Conservation (phyloP, 1,284 basidiomycete species). For the Peniophora sp. region DNA sequence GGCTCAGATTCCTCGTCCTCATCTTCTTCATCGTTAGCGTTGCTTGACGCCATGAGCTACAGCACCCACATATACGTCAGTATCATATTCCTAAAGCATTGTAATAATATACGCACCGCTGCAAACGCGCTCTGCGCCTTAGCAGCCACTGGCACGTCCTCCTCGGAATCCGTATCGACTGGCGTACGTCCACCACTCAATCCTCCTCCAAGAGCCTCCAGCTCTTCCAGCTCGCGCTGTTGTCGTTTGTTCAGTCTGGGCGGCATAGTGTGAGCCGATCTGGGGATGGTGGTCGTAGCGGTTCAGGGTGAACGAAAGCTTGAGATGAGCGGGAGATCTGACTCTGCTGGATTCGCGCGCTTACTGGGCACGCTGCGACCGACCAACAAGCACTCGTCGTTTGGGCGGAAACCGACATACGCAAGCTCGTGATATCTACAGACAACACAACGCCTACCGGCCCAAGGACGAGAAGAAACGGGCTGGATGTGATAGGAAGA, state of each 20-base stretch:
- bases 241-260: slow-evolving; percentile 78
- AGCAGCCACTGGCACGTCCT: slow-evolving; percentile 18
- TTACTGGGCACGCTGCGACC: too few relatives aligned
- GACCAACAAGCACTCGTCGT: too few relatives aligned
- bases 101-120: background rate
- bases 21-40: slow-evolving; percentile 21
- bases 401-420: too few relatives aligned
- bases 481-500: too few relatives aligned
- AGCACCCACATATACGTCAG: background rate
- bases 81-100: background rate
- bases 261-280: slow-evolving; percentile 53
- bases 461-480: too few relatives aligned
- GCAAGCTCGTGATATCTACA: too few relatives aligned
- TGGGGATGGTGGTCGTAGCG: too few relatives aligned
- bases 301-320: too few relatives aligned
- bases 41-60: slow-evolving; percentile 10
- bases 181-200: slow-evolving; percentile 9
- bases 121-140: slow-evolving; percentile 17
- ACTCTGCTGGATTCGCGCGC: too few relatives aligned
- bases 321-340: too few relatives aligned
- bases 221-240: slow-evolving; percentile 77
- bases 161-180: slow-evolving; percentile 17
- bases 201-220: slow-evolving; percentile 38
- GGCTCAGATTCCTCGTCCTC: slow-evolving; percentile 26
- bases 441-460: too few relatives aligned